Evolutionary conservation across 2,329 filamentous ascomycete species (phyloP), one percentile per base, ranked within the genome.

Genomic region (Camptophora hylomeconis): DNA sequence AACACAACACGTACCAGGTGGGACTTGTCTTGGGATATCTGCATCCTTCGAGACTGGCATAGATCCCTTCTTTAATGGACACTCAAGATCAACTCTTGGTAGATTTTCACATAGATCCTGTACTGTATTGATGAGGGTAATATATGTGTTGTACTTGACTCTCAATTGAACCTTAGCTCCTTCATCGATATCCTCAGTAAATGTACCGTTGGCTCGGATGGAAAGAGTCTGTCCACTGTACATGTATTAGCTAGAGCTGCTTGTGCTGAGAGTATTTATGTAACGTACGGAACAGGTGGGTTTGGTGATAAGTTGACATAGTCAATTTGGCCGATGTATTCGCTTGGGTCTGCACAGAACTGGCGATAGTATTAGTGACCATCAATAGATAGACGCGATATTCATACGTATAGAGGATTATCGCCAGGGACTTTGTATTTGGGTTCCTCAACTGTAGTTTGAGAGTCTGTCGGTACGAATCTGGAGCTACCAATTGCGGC

Each of bases 71-170:
- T 92, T 65, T 35, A 98, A 68, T 26, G 89, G 89, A 57, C 89
- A 98, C 46, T 81, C 61, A 33, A 95, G 63, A 46, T 94, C 83
- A 24, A 94, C 82, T 29, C 72, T 33, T 7, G 37, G 37, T 10
- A 44, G 33, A 20, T 92, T 78, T 36, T 94, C 80, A 63, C 89
- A 98, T 20, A 95, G 70, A 50, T 93, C 79, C 47, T 77, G 75
- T 42, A 67, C 70, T 41, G 80, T 80, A 54, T 71, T 81, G 56
- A 98, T 73, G 40, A 98, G 70, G 31, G 75, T 80, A 55, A 98
- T 94, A n/a, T n/a, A n/a, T 42, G 93, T 66, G 36, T 87, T 87
- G 56, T 92, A 94, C 61, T 93, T 94, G 59, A 98, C 87, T 42
- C 75, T 69, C 21, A 98, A 55, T 26, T 77, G 65, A 38, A 94